Evolutionary conservation across 129 eudicot species (phyloP).

Genomic region (Dittrichia graveolens): DNA sequence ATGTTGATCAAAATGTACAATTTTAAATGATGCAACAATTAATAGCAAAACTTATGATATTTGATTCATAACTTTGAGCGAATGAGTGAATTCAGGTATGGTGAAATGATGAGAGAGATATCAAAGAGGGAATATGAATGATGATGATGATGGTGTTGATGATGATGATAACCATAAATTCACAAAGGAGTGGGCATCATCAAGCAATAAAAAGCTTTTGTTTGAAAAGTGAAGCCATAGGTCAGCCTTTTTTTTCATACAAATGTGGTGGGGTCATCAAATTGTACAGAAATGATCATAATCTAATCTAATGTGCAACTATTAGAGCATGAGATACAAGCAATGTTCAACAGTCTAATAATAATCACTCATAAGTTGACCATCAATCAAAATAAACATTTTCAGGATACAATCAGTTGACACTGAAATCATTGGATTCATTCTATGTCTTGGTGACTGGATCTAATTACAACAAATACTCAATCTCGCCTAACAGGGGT

Average conservation of each 20-base stretch:
- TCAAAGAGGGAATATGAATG: conserved; percentile 31
- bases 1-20: no score
- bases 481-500: no score
- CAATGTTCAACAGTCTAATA: conserved; percentile 6
- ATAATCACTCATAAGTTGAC: conserved; percentile 13
- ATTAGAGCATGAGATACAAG: background rate
- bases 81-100: conserved; percentile 23
- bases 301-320: background rate
- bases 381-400: conserved; percentile 4
- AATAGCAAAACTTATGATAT: background rate
- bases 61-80: background rate
- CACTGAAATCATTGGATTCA: conserved; percentile 21
- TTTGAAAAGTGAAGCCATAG: conserved; percentile 10
- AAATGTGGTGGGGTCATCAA: conserved; percentile 30
- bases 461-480: no score
- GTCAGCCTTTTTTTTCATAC: conserved; percentile 18
- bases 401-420: conserved; percentile 5
- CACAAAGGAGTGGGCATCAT: conserved; percentile 27
- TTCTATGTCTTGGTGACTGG: background rate
- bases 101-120: conserved; percentile 31
- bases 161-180: conserved; percentile 14
- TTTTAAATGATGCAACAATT: background rate
- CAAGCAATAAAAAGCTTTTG: conserved; percentile 34
- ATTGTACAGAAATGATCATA: background rate
- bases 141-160: conserved; percentile 15